Evolutionary conservation across 306 rosid genomes (phyloP).

Genomic region (Lupinus albus): DNA sequence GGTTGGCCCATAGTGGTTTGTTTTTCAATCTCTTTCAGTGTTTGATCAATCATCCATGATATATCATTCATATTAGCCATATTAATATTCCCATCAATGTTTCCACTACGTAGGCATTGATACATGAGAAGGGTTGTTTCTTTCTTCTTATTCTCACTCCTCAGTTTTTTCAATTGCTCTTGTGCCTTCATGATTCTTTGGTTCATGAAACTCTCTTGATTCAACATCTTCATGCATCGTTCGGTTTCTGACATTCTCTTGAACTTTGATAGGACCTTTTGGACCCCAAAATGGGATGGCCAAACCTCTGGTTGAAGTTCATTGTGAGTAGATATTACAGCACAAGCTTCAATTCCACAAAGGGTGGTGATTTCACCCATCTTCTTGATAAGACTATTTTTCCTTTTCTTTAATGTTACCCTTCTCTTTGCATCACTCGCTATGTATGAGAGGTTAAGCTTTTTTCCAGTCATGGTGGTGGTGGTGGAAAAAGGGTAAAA

Average conservation of each 20-base stretch:
- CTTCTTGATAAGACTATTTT: slow-evolving; percentile 25
- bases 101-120: slow-evolving; percentile 9
- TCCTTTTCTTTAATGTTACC: slow-evolving; percentile 39
- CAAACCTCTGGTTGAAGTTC: slow-evolving; percentile 45
- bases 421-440: slow-evolving; percentile 35
- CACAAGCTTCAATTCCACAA: slow-evolving; percentile 43
- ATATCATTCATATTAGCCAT: slow-evolving; percentile 30
- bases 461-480: slow-evolving; percentile 40
- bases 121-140: slow-evolving; percentile 26
- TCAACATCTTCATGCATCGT: slow-evolving; percentile 39
- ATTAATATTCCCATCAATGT: background rate
- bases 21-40: slow-evolving; percentile 7
- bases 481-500: background rate
- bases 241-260: slow-evolving; percentile 7
- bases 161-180: slow-evolving; percentile 36
- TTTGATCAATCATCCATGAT: slow-evolving; percentile 17
- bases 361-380: slow-evolving; percentile 25
- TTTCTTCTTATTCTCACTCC: slow-evolving; percentile 19
- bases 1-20: background rate
- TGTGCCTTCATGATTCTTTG: slow-evolving; percentile 25
- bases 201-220: slow-evolving; percentile 37
- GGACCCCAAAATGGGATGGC: slow-evolving; percentile 36
- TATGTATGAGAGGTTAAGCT: slow-evolving; percentile 39
- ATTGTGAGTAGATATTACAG: slow-evolving; percentile 31
- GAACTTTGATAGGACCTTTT: slow-evolving; percentile 24